Percentiles rank a stretch among this genome's conserved stretches.
These are phyloP conservation scores for Wallacemonas sp. DNA, from an alignment of 208 protist species.

Conservation along the genomic window DNA sequence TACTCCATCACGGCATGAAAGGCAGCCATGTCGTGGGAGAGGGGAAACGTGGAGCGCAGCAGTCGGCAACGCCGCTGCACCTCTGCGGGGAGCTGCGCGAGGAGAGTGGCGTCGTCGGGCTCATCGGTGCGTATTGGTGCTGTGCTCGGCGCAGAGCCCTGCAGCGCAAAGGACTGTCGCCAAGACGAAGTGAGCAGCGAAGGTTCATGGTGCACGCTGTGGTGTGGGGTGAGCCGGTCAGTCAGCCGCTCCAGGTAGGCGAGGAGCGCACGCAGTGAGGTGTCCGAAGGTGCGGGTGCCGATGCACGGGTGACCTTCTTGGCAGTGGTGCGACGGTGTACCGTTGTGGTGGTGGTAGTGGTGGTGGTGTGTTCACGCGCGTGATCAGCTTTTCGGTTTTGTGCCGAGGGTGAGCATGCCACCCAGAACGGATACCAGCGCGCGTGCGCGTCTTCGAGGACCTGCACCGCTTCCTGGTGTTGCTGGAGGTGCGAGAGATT, in stretches of 20 bases:
- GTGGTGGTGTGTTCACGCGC: too few species aligned
- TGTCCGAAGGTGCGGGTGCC: neutral
- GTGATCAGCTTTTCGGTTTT: neutral
- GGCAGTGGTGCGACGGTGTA: neutral
- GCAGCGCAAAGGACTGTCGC: too few species aligned
- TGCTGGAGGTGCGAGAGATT: constrained; percentile 52
- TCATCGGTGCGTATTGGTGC: too few species aligned
- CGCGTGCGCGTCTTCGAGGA: constrained; percentile 47
- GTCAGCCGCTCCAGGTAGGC: neutral
- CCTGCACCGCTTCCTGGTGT: constrained; percentile 35
- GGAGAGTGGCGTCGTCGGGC: neutral
- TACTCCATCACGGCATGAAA: constrained; percentile 68
- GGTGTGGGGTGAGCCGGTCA: neutral
- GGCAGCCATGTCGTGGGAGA: constrained; percentile 19
- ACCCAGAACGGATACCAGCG: constrained; percentile 23
- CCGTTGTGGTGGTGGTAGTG: neutral
- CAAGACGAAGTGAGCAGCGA: too few species aligned
- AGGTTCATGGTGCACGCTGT: neutral
- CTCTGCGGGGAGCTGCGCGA: constrained; percentile 26
- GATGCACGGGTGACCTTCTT: neutral
- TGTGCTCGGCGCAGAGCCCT: constrained; percentile 11
- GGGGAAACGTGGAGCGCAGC: constrained; percentile 59
- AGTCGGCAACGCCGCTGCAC: constrained; percentile 66
- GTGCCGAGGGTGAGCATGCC: neutral
- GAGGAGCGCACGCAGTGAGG: neutral